Percentiles rank a stretch among this genome's conserved stretches.
phyloP scores from a whole-genome alignment of 352 stramenopile species.

The Pythium oligandrum region DNA sequence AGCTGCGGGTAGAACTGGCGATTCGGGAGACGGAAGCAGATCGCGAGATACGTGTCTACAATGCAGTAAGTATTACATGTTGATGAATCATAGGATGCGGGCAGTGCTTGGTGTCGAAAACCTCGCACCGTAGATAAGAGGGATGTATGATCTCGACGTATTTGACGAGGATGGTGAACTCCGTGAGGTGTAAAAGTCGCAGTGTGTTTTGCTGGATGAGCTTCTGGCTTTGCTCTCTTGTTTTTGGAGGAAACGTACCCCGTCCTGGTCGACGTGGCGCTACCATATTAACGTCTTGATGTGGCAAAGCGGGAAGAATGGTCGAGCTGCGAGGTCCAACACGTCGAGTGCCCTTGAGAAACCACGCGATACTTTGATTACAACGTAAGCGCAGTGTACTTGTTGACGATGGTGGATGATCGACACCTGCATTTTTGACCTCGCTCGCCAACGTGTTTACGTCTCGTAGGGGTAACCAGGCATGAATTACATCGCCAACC shows the following conservation, averaged over 20 bases:
- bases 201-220: constrained; percentile 5
- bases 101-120: too few relatives aligned
- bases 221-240: background rate
- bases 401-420: too few relatives aligned
- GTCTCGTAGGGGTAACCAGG: constrained; percentile 19
- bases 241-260: constrained; percentile 11
- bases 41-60: too few relatives aligned
- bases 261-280: background rate
- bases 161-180: constrained; percentile 30
- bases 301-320: background rate
- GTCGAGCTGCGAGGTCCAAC: too few relatives aligned
- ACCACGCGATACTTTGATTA: background rate
- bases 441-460: constrained; percentile 10
- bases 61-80: too few relatives aligned
- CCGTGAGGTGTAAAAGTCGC: constrained; percentile 20
- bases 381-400: background rate
- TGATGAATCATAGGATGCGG: too few relatives aligned
- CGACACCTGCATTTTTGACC: background rate
- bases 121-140: constrained; percentile 16
- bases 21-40: constrained; percentile 16
- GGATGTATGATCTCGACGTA: constrained; percentile 30
- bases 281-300: background rate
- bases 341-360: too few relatives aligned
- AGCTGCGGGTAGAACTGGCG: constrained; percentile 27
- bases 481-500: constrained; percentile 13